Evolutionary conservation across 805 yeast species (phyloP).

Genomic region (Wickerhamomyces chambardii): DNA sequence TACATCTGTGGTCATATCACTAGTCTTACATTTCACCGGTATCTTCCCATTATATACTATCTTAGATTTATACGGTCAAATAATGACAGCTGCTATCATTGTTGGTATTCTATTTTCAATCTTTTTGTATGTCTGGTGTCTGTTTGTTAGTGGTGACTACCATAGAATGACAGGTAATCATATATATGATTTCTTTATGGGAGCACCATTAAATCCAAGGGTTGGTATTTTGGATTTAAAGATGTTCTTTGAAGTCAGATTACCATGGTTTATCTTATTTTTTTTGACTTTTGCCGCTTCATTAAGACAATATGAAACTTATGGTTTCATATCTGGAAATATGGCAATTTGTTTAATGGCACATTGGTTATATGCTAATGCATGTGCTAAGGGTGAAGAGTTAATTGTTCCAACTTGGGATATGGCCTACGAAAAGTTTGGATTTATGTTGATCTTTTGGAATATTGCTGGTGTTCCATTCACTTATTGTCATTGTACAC

Average conservation of each 20-base stretch:
- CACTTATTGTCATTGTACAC: conserved; percentile 92
- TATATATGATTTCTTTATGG: conserved; percentile 91
- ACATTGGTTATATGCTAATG: conserved; percentile 92
- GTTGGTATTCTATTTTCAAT: conserved; percentile 68
- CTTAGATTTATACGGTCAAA: conserved; percentile 78
- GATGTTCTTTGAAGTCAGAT: conserved; percentile 95
- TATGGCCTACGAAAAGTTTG: conserved; percentile 98
- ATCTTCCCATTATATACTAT: conserved; percentile 66
- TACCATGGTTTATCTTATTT: conserved; percentile 92
- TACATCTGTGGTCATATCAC: conserved; percentile 46
- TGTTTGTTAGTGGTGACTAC: conserved; percentile 61
- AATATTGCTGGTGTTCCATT: conserved; percentile 98
- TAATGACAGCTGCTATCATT: conserved; percentile 86
- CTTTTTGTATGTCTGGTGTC: conserved; percentile 58
- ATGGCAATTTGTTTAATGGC: conserved; percentile 67
- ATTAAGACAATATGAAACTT: conserved; percentile 70
- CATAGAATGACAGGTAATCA: conserved; percentile 89
- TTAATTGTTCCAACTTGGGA: conserved; percentile 98
- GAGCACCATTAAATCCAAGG: conserved; percentile 95
- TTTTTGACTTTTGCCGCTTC: conserved; percentile 69
- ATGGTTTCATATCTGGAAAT: conserved; percentile 76
- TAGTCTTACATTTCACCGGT: conserved; percentile 64
- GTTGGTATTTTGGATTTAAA: conserved; percentile 87
- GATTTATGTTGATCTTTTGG: conserved; percentile 99
- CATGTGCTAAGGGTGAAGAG: conserved; percentile 97